Conservation (phyloP, 257 asterid genomes). For the Eucommia ulmoides region DNA sequence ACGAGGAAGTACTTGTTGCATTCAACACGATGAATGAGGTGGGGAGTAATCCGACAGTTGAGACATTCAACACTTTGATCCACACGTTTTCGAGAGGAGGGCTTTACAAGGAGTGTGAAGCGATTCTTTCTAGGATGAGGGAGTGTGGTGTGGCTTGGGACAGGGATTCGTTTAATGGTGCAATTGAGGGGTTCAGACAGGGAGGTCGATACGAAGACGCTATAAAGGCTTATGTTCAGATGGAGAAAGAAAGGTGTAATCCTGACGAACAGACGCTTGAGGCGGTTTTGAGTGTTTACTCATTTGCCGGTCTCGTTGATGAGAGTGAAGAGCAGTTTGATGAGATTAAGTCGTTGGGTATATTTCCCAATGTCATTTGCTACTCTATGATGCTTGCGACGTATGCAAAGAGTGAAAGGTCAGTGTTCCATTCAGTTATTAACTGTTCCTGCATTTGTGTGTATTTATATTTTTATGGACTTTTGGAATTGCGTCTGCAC, state of each 20-base stretch:
- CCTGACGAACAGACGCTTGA: conserved; percentile 94
- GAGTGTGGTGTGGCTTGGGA: conserved; percentile 52
- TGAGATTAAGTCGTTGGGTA: conserved; percentile 75
- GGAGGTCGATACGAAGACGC: conserved; percentile 94
- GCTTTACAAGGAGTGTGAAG: conserved; percentile 83
- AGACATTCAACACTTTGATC: conserved; percentile 70
- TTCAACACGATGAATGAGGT: conserved; percentile 91
- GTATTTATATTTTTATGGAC: no score
- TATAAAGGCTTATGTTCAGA: conserved; percentile 80
- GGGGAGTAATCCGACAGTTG: conserved; percentile 64
- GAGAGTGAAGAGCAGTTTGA: conserved; percentile 84
- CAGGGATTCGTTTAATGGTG: conserved; percentile 60
- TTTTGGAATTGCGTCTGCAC: neutral
- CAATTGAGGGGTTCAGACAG: conserved; percentile 82
- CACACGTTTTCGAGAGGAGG: conserved; percentile 82
- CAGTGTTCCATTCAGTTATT: conserved; percentile 11
- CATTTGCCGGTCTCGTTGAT: conserved; percentile 83
- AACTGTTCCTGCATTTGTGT: neutral
- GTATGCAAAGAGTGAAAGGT: conserved; percentile 73
- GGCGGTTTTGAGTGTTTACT: conserved; percentile 87
- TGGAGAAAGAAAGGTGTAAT: conserved; percentile 84
- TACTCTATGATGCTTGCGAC: conserved; percentile 90
- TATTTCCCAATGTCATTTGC: conserved; percentile 89
- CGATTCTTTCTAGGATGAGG: conserved; percentile 55
- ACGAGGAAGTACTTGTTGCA: conserved; percentile 93